Base-by-base conservation (phyloP, 495 filamentous ascomycete genomes). In the Aspergillus asperescens region DNA sequence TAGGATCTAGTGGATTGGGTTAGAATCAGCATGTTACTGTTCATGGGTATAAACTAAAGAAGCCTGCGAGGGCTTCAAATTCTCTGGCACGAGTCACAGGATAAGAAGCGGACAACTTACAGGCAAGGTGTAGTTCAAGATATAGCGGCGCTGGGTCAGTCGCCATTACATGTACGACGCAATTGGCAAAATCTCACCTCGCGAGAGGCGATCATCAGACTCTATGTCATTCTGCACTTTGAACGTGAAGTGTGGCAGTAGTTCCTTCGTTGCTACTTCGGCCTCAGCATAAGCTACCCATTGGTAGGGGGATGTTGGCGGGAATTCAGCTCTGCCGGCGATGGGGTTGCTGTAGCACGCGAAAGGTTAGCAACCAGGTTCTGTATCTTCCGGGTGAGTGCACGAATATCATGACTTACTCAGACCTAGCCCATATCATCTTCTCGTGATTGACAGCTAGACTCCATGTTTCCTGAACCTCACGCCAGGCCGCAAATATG, bases 91-190 rank as follows among this genome's bases (percentile, higher is more conserved):
- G n/a, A n/a, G n/a, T n/a, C n/a, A n/a, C n/a, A n/a, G n/a, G 18
- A 50, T 39, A 20, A 32, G 28, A 18, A 23, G 15, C 32, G 49
- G 31, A 4, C 0, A 35, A 44, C 50, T 27, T n/a, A 53, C 50
- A 39, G 50, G 50, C 16, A 46, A 37, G 27, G 16, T 34, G 10
- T 38, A 53, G 31, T 53, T 28, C 10, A 27, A 1, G 18, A 39
- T 34, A 19, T 53, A 39, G 19, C 25, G n/a, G 18, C 29, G 19
- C 15, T 53, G 40, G 5, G 7, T 24, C 41, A 46, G 9, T 22
- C 50, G 44, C 23, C 25, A 39, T 29, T 28, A 27, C 48, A 50
- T 50, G 34, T 40, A 40, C 18, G 48, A 34, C 15, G 28, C 34
- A 20, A 50, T 50, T 0, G 48, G 34, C 13, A 50, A 12, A n/a